A percentile compares a stretch with the other conserved stretches of the same genome.
These are phyloP conservation scores for Beauveria sp. DNA, from an alignment of 2,329 filamentous ascomycete species.

Conservation along the genomic window DNA sequence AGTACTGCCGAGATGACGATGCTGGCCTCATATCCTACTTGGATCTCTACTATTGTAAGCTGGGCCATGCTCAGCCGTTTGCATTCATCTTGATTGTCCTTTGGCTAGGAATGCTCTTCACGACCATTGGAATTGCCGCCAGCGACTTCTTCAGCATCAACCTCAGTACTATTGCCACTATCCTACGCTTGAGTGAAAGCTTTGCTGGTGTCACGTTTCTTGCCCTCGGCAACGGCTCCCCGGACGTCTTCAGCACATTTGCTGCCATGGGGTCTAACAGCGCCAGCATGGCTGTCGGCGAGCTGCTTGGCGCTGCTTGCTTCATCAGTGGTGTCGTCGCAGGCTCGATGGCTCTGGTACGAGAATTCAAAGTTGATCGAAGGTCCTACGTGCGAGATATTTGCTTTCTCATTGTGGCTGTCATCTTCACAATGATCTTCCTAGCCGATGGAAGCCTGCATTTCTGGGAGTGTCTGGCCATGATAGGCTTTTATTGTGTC, in stretches of 20 bases:
- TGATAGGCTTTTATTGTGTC: constrained; percentile 86
- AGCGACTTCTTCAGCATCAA: constrained; percentile 99
- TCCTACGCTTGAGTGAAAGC: constrained; percentile 91
- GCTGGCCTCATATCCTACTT: constrained; percentile 86
- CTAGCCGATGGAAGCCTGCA: constrained; percentile 76
- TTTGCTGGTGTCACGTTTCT: constrained; percentile 93
- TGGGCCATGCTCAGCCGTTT: constrained; percentile 60
- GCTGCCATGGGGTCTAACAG: constrained; percentile 96
- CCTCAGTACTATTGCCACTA: constrained; percentile 80
- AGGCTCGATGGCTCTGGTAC: constrained; percentile 93
- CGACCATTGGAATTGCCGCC: constrained; percentile 93
- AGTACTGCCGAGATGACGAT: constrained; percentile 81
- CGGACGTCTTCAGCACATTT: constrained; percentile 97
- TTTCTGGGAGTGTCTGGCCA: constrained; percentile 80
- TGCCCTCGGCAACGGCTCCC: constrained; percentile 94
- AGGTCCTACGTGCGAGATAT: constrained; percentile 90
- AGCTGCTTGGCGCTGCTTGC: constrained; percentile 86
- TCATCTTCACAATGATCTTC: constrained; percentile 80
- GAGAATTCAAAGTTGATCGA: constrained; percentile 84
- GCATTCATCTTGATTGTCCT: constrained; percentile 71
- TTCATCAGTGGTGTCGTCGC: constrained; percentile 97
- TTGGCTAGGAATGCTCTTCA: constrained; percentile 88
- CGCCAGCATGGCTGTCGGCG: constrained; percentile 91
- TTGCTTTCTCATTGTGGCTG: constrained; percentile 81
- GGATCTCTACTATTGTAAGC: constrained; percentile 78